These are phyloP conservation scores for Dillenia turbinata DNA, from an alignment of 164 flowering plant genomes.

Conservation along the genomic window DNA sequence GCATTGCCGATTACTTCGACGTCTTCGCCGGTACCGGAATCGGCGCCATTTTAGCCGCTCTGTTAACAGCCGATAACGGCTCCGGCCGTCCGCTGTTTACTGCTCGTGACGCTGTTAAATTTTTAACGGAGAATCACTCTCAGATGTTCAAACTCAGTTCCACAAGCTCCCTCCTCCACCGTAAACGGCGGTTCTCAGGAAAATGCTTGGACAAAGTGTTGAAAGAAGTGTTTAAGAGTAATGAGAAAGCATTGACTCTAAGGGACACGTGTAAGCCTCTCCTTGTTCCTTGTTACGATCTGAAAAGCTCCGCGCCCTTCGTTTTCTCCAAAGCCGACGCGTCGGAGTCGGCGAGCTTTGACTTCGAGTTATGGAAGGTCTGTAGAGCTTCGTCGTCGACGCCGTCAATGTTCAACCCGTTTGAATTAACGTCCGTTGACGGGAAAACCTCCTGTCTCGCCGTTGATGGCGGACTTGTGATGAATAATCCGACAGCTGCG, in stretches of 20 bases:
- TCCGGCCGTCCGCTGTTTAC: constrained; percentile 50
- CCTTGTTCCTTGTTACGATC: constrained; percentile 64
- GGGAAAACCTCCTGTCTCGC: constrained; percentile 60
- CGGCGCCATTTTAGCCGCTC: constrained; percentile 59
- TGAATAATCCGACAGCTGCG: constrained; percentile 80
- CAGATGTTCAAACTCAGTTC: constrained; percentile 29
- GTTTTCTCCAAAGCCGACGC: constrained; percentile 81
- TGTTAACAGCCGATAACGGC: constrained; percentile 50
- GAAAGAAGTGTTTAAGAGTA: constrained; percentile 38
- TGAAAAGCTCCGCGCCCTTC: constrained; percentile 63
- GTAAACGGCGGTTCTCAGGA: constrained; percentile 33
- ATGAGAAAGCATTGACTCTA: constrained; percentile 47
- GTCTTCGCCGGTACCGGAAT: constrained; percentile 59
- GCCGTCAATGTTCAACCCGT: constrained; percentile 57
- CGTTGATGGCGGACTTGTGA: constrained; percentile 68
- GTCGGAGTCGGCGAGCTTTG: constrained; percentile 52
- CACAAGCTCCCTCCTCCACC: constrained; percentile 31
- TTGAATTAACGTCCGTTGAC: constrained; percentile 41
- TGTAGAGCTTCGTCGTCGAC: constrained; percentile 67
- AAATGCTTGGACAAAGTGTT: constrained; percentile 44
- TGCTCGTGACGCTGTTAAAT: constrained; percentile 39
- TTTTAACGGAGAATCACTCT: constrained; percentile 17
- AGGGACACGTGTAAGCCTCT: constrained; percentile 72
- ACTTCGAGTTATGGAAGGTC: constrained; percentile 70
- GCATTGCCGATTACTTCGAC: constrained; percentile 60